A percentile compares a stretch with the other conserved stretches of the same genome.
These are phyloP conservation scores for Candolleomyces aberdarensis DNA, from an alignment of 768 basidiomycete species.

Conservation along the genomic window DNA sequence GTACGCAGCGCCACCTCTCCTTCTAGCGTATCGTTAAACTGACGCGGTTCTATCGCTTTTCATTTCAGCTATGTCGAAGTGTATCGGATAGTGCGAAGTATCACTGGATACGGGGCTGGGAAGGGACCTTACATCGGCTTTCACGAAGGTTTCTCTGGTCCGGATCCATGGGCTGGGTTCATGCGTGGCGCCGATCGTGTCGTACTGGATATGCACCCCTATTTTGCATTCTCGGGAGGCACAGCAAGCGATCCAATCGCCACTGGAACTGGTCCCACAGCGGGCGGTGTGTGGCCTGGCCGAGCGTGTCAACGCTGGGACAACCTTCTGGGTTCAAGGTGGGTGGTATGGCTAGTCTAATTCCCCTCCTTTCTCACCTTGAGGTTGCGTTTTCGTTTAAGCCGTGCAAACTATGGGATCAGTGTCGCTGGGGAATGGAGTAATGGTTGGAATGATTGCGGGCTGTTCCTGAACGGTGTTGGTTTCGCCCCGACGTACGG, in stretches of 20 bases:
- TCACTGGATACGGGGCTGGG: conserved; percentile 73
- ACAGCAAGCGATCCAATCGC: conserved; percentile 36
- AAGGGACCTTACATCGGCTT: conserved; percentile 54
- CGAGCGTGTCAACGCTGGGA: conserved; percentile 62
- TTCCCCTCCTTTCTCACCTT: too few relatives aligned
- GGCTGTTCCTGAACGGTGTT: conserved; percentile 29
- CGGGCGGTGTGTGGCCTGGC: conserved; percentile 46
- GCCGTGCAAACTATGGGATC: conserved; percentile 57
- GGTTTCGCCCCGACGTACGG: conserved; percentile 21
- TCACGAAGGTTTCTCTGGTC: conserved; percentile 46
- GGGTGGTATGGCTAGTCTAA: neutral
- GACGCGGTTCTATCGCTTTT: conserved; percentile 24
- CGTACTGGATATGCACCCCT: conserved; percentile 38
- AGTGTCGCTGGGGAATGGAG: conserved; percentile 80
- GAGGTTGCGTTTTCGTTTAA: conserved; percentile 17
- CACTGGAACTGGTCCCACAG: conserved; percentile 30
- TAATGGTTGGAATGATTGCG: conserved; percentile 67
- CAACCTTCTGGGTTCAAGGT: conserved; percentile 49
- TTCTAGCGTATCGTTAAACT: neutral
- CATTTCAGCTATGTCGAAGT: conserved; percentile 49
- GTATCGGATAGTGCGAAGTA: conserved; percentile 61
- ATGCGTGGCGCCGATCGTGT: conserved; percentile 37
- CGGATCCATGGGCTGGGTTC: conserved; percentile 32
- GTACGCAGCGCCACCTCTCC: conserved; percentile 34
- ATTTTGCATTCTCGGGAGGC: conserved; percentile 45